Evolutionary conservation across 495 filamentous ascomycete genomes (phyloP), one percentile per base, ranked within the genome.

Genomic region (Tetracladium marchalianum): DNA sequence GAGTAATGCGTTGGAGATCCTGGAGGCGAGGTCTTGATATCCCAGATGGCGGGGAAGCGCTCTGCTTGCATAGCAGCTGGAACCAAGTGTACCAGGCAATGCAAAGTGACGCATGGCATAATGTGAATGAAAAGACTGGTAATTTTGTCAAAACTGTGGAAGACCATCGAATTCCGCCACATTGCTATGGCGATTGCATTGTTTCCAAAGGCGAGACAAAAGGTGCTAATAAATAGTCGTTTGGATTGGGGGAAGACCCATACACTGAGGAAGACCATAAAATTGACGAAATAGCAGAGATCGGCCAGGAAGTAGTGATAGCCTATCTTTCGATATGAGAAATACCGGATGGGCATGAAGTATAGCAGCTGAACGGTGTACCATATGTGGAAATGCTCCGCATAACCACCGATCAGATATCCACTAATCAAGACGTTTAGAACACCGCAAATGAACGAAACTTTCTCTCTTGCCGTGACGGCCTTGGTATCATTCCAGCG

Each of bases 121-220:
- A 98, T 95, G 66, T 98, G 92, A 53, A 98, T 95, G 68, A 98
- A 97, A 22, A 97, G 66, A 61, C 85, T 88, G 35, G 87, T 90
- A 43, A 94, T 76, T 63, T 98, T 98, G 68, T 98, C 92, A 63
- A 97, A 79, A 49, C 85, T 90, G 66, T 98, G 92, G 67, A 98
- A 97, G 33, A 98, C 92, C 65, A 98, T 75, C 16, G 88, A 94
- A 62, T 98, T 98, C 46, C 92, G 80, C 92, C 92, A 98, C 90
- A 98, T 96, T 50, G 92, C 93, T 63, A 98, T 97, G 13, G 92
- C 92, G 41, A 93, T 81, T 39, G 92, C 92, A 60, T 98, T 98
- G 65, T 98, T 98, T 44, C 92, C 92, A 49, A 83, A 90, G 13
- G 88, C 85, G 44, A 98, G 71, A 55, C 92, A 97, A 62, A 85